phyloP scores from a whole-genome alignment of 1,284 basidiomycete genomes.

The Sanguinoderma infundibulare region DNA sequence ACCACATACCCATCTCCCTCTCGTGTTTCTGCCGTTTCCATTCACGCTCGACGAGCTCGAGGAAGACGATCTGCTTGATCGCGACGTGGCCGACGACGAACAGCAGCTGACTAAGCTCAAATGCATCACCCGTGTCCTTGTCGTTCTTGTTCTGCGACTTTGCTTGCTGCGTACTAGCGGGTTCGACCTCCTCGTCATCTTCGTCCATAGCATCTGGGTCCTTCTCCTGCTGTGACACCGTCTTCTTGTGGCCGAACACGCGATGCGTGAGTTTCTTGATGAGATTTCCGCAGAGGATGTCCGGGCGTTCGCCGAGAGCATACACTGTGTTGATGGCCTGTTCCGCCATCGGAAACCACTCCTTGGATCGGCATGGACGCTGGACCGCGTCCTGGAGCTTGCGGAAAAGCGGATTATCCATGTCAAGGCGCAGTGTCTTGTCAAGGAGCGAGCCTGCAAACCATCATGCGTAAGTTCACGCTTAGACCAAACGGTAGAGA shows the following conservation, averaged over 20 bases:
- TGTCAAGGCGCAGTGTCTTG: constrained; percentile 86
- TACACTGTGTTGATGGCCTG: constrained; percentile 98
- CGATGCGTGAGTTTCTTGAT: constrained; percentile 81
- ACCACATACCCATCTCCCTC: constrained; percentile 68
- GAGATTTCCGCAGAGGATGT: constrained; percentile 81
- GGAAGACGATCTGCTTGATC: constrained; percentile 96
- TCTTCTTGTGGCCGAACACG: constrained; percentile 55
- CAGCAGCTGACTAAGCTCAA: constrained; percentile 88
- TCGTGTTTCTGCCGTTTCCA: constrained; percentile 97
- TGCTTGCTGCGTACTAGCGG: constrained; percentile 9
- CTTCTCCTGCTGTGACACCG: constrained; percentile 29
- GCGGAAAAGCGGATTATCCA: constrained; percentile 88
- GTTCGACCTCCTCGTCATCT: constrained; percentile 39
- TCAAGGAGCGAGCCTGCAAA: constrained; percentile 81
- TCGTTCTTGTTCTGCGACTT: constrained; percentile 31
- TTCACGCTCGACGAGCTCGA: constrained; percentile 96
- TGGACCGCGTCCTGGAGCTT: constrained; percentile 83
- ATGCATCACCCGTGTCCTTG: constrained; percentile 77
- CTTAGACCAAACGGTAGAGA: no score
- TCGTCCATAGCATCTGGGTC: constrained; percentile 60
- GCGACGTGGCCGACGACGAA: constrained; percentile 97
- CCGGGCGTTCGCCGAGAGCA: constrained; percentile 92
- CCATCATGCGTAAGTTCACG: neutral
- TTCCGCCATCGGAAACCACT: constrained; percentile 97
- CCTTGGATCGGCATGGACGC: constrained; percentile 79